Evolutionary conservation across 176 grass and related monocot species (phyloP).

Genomic region (Secale cereale): DNA sequence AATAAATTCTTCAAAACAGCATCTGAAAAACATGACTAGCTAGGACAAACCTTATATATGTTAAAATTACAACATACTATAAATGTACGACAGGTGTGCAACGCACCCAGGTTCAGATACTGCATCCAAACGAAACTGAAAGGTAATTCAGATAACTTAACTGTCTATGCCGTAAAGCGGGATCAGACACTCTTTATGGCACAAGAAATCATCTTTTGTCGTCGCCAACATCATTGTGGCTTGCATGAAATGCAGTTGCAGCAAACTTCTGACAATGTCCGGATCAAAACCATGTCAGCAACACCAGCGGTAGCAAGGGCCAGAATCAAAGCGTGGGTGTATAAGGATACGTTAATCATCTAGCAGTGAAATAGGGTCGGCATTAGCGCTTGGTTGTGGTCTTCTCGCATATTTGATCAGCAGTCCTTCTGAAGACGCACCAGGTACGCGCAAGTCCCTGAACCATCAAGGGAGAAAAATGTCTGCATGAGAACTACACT

Average conservation of each 20-base stretch:
- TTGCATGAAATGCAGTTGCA: background rate
- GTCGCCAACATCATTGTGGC: background rate
- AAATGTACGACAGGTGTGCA: background rate
- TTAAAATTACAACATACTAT: background rate
- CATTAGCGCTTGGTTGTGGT: slow-evolving; percentile 65
- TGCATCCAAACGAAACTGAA: background rate
- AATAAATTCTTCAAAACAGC: too few relatives aligned
- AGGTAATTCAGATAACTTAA: background rate
- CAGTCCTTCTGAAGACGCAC: slow-evolving; percentile 74
- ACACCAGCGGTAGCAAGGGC: background rate
- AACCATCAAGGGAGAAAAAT: background rate
- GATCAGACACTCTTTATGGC: background rate
- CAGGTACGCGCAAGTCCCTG: slow-evolving; percentile 66
- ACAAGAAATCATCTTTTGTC: background rate
- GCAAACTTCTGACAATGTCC: background rate
- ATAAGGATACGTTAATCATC: slow-evolving; percentile 31
- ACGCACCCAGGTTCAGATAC: background rate
- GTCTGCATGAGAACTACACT: background rate
- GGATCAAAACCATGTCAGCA: background rate
- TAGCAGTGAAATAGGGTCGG: slow-evolving; percentile 70
- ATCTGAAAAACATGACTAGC: background rate
- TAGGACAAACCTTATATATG: background rate
- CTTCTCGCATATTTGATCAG: slow-evolving; percentile 88
- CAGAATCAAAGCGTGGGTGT: background rate
- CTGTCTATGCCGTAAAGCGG: background rate